Evolutionary conservation across 2,329 filamentous ascomycete genomes (phyloP), one percentile per base, ranked within the genome.

Genomic region (Colletotrichum ledebouriae): DNA sequence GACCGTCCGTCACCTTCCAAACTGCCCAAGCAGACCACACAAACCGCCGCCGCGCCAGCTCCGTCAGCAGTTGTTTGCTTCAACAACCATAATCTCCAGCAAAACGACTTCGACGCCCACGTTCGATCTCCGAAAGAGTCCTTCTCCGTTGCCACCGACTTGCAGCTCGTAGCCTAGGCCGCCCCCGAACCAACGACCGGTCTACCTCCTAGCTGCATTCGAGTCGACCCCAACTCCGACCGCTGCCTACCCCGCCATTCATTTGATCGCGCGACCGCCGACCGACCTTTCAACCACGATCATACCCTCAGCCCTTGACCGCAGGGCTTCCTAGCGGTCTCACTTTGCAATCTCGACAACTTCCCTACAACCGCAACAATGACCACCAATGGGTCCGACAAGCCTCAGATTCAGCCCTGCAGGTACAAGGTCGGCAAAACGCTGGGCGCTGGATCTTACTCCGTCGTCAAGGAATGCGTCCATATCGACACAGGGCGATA

Each of bases 351-450:
- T 46, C 20, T 33, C 49, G 33, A 37, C 37, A 42, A 20, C n/a
- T 34, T 39, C 57, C 20, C 22, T 41, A 39, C 17, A 20, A 22
- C 12, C 46, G 29, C 59, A 42, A 55, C 56, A n/a, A 71, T 71
- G 68, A 52, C 68, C 34, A 59, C 70, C 56, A 71, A 67, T 44
- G 68, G 70, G 41, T 60, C 71, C 62, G 69, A 71, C 44, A 66
- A 70, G 65, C 87, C 90, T 3, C 90, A 94, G 79, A 89, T 98
- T 71, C 94, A 98, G 82, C 94, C 96, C 75, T 99, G 95, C 80
- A 90, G 94, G 73, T 99, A 99, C 86, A 99, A 98, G 84, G 97
- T 97, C 6, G 96, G 96, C 72, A 99, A 99, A 86, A 98, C 96
- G 25, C 85, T 99, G 63, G 96, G 96, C 71, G 94, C 96, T 39